phyloP scores from a whole-genome alignment of 164 flowering plant genomes.

The Berberis thunbergii region DNA sequence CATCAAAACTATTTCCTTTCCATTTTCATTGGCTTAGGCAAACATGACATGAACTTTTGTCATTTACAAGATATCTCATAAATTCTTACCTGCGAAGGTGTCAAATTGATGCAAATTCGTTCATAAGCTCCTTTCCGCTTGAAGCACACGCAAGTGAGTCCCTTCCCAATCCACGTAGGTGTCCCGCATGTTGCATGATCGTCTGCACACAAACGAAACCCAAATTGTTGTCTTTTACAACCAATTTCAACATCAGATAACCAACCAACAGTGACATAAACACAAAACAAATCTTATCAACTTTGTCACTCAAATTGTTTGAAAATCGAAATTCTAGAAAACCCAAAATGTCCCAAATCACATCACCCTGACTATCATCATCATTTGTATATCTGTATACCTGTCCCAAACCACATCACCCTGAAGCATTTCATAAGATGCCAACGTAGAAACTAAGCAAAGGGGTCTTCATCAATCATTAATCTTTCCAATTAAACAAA shows the following conservation, averaged over 20 bases:
- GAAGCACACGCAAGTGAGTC: slow-evolving; percentile 74
- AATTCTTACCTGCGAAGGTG: slow-evolving; percentile 52
- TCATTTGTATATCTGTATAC: too few relatives aligned
- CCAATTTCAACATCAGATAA: neutral
- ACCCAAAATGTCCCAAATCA: too few relatives aligned
- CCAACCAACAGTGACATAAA: neutral
- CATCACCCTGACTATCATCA: too few relatives aligned
- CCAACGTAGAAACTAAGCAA: too few relatives aligned
- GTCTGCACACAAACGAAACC: slow-evolving; percentile 32
- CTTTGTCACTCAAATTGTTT: too few relatives aligned
- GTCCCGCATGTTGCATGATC: slow-evolving; percentile 50
- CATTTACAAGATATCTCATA: neutral
- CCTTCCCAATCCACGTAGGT: slow-evolving; percentile 59
- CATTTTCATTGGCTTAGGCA: too few relatives aligned
- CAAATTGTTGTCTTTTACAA: slow-evolving; percentile 6
- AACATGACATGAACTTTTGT: neutral
- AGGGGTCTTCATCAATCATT: too few relatives aligned
- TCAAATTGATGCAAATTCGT: slow-evolving; percentile 47
- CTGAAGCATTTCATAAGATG: too few relatives aligned
- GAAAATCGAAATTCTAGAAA: too few relatives aligned
- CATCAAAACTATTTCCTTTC: too few relatives aligned
- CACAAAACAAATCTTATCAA: neutral
- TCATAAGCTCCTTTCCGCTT: slow-evolving; percentile 50
- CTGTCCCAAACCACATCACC: too few relatives aligned
- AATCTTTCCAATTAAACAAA: too few relatives aligned